Conservation (phyloP, 2,329 filamentous ascomycete genomes). For the Pseudocercospora macadamiae region DNA sequence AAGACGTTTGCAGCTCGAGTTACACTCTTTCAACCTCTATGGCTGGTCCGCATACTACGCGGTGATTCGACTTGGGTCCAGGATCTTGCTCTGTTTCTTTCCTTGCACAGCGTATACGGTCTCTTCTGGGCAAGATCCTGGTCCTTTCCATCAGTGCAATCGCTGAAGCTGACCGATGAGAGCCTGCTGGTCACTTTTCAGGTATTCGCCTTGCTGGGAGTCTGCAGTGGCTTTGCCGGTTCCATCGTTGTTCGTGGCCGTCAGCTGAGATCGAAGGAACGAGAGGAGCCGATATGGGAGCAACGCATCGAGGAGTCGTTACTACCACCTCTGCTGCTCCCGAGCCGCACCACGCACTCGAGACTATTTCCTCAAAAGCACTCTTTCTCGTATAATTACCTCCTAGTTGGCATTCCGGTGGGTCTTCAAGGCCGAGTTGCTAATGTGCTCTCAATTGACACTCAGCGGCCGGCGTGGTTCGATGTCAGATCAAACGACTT, state of each 20-base stretch:
- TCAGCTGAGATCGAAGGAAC: slow-evolving; percentile 25
- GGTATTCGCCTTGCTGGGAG: slow-evolving; percentile 33
- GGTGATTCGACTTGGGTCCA: slow-evolving; percentile 31
- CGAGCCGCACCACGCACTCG: slow-evolving; percentile 66
- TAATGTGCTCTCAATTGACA: slow-evolving; percentile 58
- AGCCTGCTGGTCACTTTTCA: slow-evolving; percentile 30
- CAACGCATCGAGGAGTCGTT: slow-evolving; percentile 37
- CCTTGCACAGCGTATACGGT: slow-evolving; percentile 30
- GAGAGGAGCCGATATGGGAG: slow-evolving; percentile 16
- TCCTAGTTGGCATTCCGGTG: slow-evolving; percentile 69
- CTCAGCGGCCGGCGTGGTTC: slow-evolving; percentile 55
- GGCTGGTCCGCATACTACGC: slow-evolving; percentile 30
- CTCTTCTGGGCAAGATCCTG: slow-evolving; percentile 30
- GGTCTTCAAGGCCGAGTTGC: slow-evolving; percentile 61
- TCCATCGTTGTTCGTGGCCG: slow-evolving; percentile 34
- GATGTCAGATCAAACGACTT: slow-evolving; percentile 64
- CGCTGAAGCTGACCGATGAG: slow-evolving; percentile 20
- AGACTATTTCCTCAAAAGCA: slow-evolving; percentile 70
- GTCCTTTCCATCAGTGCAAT: slow-evolving; percentile 17
- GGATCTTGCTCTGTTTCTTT: slow-evolving; percentile 32
- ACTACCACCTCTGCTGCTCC: slow-evolving; percentile 60
- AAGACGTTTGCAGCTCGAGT: slow-evolving; percentile 35
- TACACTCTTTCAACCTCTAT: slow-evolving; percentile 37
- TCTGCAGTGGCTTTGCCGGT: slow-evolving; percentile 36
- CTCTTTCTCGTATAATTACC: slow-evolving; percentile 70